Conservation (phyloP, 2,329 filamentous ascomycete genomes). For the Zopfia rhizophila region DNA sequence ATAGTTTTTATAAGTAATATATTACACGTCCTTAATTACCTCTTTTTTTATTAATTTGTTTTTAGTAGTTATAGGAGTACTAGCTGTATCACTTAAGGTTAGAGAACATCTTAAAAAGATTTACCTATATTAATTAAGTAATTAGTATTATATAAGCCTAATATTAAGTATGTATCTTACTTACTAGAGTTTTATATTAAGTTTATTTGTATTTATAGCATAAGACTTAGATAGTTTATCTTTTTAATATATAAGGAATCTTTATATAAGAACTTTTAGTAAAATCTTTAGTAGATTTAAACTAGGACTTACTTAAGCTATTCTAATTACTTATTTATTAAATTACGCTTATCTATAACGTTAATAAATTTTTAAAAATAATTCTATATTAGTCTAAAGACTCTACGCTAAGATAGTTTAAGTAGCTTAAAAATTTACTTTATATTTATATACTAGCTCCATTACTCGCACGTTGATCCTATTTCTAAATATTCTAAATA, state of each 20-base stretch:
- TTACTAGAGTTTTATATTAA: conserved; percentile 4
- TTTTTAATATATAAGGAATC: conserved; percentile 4
- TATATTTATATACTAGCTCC: conserved; percentile 1
- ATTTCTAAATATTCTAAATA: conserved; percentile 5
- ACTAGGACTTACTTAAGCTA: conserved; percentile 5
- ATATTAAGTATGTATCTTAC: conserved; percentile 6
- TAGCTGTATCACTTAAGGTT: conserved; percentile 4
- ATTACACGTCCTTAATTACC: conserved; percentile 1
- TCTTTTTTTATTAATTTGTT: conserved; percentile 3
- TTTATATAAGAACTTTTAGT: conserved; percentile 5
- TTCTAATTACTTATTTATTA: conserved; percentile 4
- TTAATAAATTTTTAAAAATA: conserved; percentile 7
- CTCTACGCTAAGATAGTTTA: not conserved
- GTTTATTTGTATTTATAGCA: conserved; percentile 5
- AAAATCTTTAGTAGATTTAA: conserved; percentile 1
- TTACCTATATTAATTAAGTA: conserved; percentile 3
- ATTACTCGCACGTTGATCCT: conserved; percentile 5
- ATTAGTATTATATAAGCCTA: conserved; percentile 6
- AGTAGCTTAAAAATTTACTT: not conserved
- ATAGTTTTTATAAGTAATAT: conserved; percentile 4
- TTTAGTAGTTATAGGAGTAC: conserved; percentile 6
- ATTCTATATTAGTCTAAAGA: conserved; percentile 1
- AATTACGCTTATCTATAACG: conserved; percentile 5
- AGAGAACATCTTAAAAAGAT: conserved; percentile 7
- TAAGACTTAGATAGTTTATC: conserved; percentile 1